Percentiles rank a stretch among this genome's conserved stretches.
phyloP scores from a whole-genome alignment of 2,329 filamentous ascomycete species.

The Acarospora socialis region DNA sequence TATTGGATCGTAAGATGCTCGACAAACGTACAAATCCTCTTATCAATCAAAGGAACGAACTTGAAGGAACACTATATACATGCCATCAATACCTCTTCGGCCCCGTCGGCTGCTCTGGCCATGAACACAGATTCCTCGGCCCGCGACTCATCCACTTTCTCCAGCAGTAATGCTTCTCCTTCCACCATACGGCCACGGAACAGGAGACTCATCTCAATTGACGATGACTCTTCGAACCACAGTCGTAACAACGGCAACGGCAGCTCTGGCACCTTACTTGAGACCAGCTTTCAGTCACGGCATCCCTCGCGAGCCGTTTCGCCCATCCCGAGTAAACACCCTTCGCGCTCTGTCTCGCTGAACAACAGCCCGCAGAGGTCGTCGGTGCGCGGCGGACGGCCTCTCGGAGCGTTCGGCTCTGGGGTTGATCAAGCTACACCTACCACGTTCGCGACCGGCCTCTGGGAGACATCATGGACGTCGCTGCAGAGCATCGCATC shows the following conservation, averaged over 20 bases:
- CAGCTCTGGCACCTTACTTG: no score
- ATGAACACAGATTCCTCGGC: background rate
- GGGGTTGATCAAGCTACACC: slow-evolving; percentile 13
- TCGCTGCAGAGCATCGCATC: slow-evolving; percentile 35
- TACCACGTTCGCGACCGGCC: slow-evolving; percentile 19
- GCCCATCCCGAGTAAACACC: slow-evolving; percentile 27
- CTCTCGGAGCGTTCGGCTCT: slow-evolving; percentile 16
- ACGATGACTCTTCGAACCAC: slow-evolving; percentile 18
- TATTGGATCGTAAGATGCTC: no score
- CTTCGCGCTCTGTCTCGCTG: slow-evolving; percentile 21
- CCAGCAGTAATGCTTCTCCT: no score
- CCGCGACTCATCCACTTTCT: slow-evolving; percentile 12
- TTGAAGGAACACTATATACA: no score
- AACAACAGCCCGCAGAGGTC: slow-evolving; percentile 12
- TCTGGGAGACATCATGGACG: slow-evolving; percentile 34
- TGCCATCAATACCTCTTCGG: no score
- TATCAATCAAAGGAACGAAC: no score
- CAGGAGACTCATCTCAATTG: slow-evolving; percentile 29
- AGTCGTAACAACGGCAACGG: slow-evolving; percentile 17
- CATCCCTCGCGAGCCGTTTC: slow-evolving; percentile 25
- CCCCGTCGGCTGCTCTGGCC: no score
- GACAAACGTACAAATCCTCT: no score
- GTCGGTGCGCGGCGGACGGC: slow-evolving; percentile 14
- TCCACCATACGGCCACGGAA: slow-evolving; percentile 31
- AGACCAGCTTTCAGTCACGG: slow-evolving; percentile 19